phyloP scores from a whole-genome alignment of 1,139 yeast genomes.

The Suhomyces taliae region DNA sequence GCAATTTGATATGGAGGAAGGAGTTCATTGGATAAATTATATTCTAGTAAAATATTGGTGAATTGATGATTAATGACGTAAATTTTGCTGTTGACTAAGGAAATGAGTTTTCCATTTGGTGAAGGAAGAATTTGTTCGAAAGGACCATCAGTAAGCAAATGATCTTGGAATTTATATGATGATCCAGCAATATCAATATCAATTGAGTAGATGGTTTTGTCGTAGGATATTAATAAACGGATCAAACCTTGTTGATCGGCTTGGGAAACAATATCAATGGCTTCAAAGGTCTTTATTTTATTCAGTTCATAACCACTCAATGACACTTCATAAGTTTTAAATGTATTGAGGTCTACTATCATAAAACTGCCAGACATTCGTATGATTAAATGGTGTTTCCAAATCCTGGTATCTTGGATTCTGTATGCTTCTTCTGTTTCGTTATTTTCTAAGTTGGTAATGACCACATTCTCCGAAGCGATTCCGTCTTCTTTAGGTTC shows the following conservation, averaged over 20 bases:
- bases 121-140: constrained; percentile 54
- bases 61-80: constrained; percentile 56
- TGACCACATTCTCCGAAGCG: constrained; percentile 12
- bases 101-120: constrained; percentile 61
- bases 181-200: constrained; percentile 25
- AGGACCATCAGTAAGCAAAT: constrained; percentile 56
- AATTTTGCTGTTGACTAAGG: constrained; percentile 51
- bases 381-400: constrained; percentile 34
- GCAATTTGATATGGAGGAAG: constrained; percentile 46
- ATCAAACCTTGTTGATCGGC: constrained; percentile 14
- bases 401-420: constrained; percentile 25
- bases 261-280: constrained; percentile 6
- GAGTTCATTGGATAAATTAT: constrained; percentile 40
- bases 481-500: constrained; percentile 6
- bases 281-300: constrained; percentile 18
- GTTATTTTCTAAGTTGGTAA: constrained; percentile 37
- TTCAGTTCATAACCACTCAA: constrained; percentile 20
- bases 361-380: constrained; percentile 28
- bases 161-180: constrained; percentile 32
- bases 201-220: constrained; percentile 29
- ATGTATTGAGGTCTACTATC: constrained; percentile 27
- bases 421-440: constrained; percentile 31
- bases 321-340: constrained; percentile 29
- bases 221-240: constrained; percentile 28
- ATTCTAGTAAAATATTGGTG: constrained; percentile 53